These are phyloP conservation scores for Colletotrichum echinochloae DNA, from an alignment of 2,329 filamentous ascomycete genomes.

Conservation along the genomic window DNA sequence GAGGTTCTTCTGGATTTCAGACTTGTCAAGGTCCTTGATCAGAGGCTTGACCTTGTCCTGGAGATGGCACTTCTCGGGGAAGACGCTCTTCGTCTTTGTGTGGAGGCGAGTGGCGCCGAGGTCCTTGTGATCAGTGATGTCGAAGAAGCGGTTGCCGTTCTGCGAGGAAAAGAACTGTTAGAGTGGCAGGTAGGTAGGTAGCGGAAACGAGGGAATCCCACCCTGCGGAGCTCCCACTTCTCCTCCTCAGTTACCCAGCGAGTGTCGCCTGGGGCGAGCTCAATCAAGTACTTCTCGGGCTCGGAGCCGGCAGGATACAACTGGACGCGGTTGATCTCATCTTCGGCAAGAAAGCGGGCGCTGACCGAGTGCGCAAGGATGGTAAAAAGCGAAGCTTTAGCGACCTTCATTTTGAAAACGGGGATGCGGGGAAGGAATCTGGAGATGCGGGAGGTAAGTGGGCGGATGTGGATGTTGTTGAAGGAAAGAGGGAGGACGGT, in stretches of 20 bases:
- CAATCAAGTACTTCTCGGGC: slow-evolving; percentile 77
- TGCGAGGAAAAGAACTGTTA: slow-evolving; percentile 53
- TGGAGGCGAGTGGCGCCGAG: slow-evolving; percentile 63
- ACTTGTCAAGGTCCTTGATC: slow-evolving; percentile 76
- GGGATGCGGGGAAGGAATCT: neutral
- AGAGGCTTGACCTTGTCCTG: slow-evolving; percentile 76
- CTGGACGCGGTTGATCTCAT: slow-evolving; percentile 63
- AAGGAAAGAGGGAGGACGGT: slow-evolving; percentile 3
- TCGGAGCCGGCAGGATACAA: slow-evolving; percentile 57
- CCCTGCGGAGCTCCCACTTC: slow-evolving; percentile 91
- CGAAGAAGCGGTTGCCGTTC: slow-evolving; percentile 91
- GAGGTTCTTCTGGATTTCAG: slow-evolving; percentile 81
- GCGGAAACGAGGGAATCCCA: slow-evolving; percentile 55
- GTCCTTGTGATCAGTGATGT: slow-evolving; percentile 83
- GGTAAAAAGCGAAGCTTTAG: slow-evolving; percentile 64
- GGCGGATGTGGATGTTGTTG: slow-evolving; percentile 25
- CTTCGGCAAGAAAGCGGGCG: slow-evolving; percentile 67
- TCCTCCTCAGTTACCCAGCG: slow-evolving; percentile 92
- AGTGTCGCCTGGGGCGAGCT: slow-evolving; percentile 85
- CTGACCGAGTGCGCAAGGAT: slow-evolving; percentile 66
- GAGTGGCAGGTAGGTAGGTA: neutral
- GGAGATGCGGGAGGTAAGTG: slow-evolving; percentile 23
- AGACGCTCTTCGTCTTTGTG: slow-evolving; percentile 62
- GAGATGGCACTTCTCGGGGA: slow-evolving; percentile 74
- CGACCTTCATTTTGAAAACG: slow-evolving; percentile 61